phyloP scores from a whole-genome alignment of 805 yeast genomes.

The Starmera amethionina region DNA sequence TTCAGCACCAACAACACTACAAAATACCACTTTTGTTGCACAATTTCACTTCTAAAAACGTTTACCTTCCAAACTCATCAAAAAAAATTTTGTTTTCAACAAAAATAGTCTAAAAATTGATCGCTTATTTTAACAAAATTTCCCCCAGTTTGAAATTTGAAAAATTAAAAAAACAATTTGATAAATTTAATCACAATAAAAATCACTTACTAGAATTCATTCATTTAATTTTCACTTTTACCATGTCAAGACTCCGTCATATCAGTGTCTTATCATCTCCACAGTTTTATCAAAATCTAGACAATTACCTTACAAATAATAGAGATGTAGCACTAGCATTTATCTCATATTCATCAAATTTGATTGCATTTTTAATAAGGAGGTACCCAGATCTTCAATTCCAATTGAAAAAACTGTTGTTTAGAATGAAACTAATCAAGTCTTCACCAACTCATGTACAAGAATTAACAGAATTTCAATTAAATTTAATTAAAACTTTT shows the following conservation, averaged over 20 bases:
- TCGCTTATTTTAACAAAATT: too few relatives aligned
- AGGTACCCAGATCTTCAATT: constrained; percentile 9
- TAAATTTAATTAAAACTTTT: constrained; percentile 2
- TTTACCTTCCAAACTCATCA: too few relatives aligned
- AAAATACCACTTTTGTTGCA: too few relatives aligned
- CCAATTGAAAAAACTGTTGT: constrained; percentile 5
- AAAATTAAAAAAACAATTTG: too few relatives aligned
- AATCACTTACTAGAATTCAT: too few relatives aligned
- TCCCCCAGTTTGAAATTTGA: too few relatives aligned
- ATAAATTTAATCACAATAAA: background rate
- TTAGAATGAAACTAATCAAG: constrained; percentile 1
- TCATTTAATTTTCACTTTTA: background rate
- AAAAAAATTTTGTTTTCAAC: too few relatives aligned
- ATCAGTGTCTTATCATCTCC: background rate
- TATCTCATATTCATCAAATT: constrained; percentile 7
- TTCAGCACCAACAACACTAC: too few relatives aligned
- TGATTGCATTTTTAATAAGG: constrained; percentile 9
- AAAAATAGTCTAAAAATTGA: too few relatives aligned
- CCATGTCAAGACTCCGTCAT: background rate
- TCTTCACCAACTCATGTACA: background rate
- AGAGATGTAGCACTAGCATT: constrained; percentile 9
- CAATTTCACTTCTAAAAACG: too few relatives aligned
- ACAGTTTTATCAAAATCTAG: constrained; percentile 1
- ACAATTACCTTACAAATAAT: constrained; percentile 5
- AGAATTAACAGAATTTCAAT: constrained; percentile 1